phyloP scores from a whole-genome alignment of 2,329 filamentous ascomycete genomes.

The Neofusicoccum kwambonambiense region DNA sequence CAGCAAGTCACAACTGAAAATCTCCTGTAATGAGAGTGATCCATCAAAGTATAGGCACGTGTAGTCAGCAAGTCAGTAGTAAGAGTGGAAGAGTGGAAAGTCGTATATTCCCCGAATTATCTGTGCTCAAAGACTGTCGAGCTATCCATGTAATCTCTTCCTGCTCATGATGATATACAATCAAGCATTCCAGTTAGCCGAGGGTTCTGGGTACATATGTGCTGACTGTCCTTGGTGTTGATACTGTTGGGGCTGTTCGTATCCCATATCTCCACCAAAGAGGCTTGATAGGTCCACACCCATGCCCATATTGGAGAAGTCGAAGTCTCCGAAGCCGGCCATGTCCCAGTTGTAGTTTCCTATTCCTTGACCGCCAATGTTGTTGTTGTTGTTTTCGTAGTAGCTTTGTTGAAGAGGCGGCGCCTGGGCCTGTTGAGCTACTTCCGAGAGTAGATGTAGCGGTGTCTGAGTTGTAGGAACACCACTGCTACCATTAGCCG shows the following conservation, averaged over 20 bases:
- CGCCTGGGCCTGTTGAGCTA: slow-evolving; percentile 26
- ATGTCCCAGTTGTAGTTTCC: slow-evolving; percentile 9
- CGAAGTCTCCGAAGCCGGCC: slow-evolving; percentile 5
- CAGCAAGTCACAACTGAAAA: no score
- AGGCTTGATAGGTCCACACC: slow-evolving; percentile 13
- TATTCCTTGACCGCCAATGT: background rate
- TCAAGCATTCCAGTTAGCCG: slow-evolving; percentile 4
- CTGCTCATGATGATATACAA: background rate
- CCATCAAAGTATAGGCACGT: no score
- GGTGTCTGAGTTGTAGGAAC: slow-evolving; percentile 34
- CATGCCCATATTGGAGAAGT: slow-evolving; percentile 13
- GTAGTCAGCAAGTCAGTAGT: no score
- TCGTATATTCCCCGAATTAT: no score
- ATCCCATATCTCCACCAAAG: slow-evolving; percentile 8
- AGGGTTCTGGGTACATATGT: slow-evolving; percentile 6
- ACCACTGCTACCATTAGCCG: slow-evolving; percentile 21
- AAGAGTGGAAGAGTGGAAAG: no score
- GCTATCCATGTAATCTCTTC: background rate
- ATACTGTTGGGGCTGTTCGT: background rate
- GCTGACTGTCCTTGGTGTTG: background rate
- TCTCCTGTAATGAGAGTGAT: no score
- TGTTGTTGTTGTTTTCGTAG: slow-evolving; percentile 4
- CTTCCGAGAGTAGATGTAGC: slow-evolving; percentile 40
- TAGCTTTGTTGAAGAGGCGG: slow-evolving; percentile 13
- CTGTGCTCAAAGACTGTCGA: background rate